phyloP scores from a whole-genome alignment of 2,329 filamentous ascomycete genomes.

The Fusarium phyllophilum region DNA sequence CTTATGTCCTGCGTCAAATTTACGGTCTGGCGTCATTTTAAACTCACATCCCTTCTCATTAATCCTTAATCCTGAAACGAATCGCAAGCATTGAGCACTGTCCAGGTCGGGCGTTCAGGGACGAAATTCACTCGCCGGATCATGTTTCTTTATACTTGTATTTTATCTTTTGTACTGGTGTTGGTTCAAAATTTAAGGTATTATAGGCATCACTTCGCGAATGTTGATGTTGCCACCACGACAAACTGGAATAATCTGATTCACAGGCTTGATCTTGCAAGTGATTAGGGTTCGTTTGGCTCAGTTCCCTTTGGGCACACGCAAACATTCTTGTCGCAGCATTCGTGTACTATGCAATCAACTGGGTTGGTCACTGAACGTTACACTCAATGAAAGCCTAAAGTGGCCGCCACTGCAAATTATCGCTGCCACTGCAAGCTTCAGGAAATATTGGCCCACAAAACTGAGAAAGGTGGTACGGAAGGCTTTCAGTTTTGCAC shows the following conservation, averaged over 20 bases:
- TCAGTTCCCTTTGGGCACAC: too few relatives aligned
- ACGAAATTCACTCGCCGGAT: accelerated
- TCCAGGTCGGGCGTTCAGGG: not conserved
- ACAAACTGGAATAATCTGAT: too few relatives aligned
- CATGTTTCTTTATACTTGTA: not conserved
- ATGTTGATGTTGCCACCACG: too few relatives aligned
- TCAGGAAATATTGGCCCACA: not conserved
- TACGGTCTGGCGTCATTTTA: not conserved
- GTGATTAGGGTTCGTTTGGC: too few relatives aligned
- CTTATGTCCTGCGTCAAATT: not conserved
- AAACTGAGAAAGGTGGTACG: too few relatives aligned
- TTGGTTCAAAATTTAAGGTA: too few relatives aligned
- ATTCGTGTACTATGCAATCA: not conserved
- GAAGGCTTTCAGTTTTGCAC: too few relatives aligned
- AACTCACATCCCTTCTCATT: not conserved
- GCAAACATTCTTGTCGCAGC: too few relatives aligned
- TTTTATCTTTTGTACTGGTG: not conserved
- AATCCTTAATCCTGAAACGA: accelerated
- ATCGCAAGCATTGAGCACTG: not conserved
- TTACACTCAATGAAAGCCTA: not conserved
- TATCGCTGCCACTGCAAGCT: too few relatives aligned
- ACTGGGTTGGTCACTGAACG: not conserved
- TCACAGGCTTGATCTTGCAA: too few relatives aligned
- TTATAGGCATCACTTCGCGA: too few relatives aligned
- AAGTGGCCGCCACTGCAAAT: not conserved